These are phyloP conservation scores for Penicillium pulvis DNA, from an alignment of 495 filamentous ascomycete species.

Conservation along the genomic window DNA sequence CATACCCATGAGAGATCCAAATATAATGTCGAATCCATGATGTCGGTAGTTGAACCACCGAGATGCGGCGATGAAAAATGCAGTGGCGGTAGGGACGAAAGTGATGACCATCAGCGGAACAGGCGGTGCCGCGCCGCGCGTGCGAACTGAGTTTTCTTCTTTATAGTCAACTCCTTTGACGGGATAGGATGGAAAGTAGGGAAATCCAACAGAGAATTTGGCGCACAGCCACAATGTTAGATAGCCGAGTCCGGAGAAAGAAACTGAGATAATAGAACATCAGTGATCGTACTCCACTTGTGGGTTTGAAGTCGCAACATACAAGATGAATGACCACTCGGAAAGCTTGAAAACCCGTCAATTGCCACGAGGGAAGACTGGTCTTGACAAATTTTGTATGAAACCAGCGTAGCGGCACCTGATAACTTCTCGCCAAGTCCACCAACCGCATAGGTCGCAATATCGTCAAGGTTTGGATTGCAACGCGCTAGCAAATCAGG, in stretches of 20 bases:
- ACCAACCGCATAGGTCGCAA: constrained; percentile 47
- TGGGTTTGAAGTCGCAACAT: constrained; percentile 25
- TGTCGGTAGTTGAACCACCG: constrained; percentile 67
- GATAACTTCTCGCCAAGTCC: constrained; percentile 49
- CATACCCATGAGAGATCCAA: constrained; percentile 59
- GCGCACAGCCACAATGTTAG: constrained; percentile 63
- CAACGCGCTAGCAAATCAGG: constrained; percentile 67
- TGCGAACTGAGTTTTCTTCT: constrained; percentile 37
- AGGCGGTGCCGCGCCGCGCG: constrained; percentile 60
- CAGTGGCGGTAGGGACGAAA: constrained; percentile 57
- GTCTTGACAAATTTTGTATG: constrained; percentile 54
- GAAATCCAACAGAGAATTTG: constrained; percentile 64
- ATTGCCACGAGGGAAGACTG: constrained; percentile 38
- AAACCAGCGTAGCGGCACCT: constrained; percentile 51
- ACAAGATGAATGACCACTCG: constrained; percentile 70
- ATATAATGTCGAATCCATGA: constrained; percentile 65
- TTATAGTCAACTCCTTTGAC: constrained; percentile 29
- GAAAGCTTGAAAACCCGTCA: constrained; percentile 69
- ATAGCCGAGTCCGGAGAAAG: constrained; percentile 65
- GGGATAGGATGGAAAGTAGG: constrained; percentile 53
- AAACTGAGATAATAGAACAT: constrained; percentile 38
- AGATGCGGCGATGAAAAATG: constrained; percentile 62
- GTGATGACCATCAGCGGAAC: constrained; percentile 57
- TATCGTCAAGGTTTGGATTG: constrained; percentile 52
- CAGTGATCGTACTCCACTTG: background rate